Evolutionary conservation across 2,329 filamentous ascomycete genomes (phyloP).

Genomic region (Beauveria sp.): DNA sequence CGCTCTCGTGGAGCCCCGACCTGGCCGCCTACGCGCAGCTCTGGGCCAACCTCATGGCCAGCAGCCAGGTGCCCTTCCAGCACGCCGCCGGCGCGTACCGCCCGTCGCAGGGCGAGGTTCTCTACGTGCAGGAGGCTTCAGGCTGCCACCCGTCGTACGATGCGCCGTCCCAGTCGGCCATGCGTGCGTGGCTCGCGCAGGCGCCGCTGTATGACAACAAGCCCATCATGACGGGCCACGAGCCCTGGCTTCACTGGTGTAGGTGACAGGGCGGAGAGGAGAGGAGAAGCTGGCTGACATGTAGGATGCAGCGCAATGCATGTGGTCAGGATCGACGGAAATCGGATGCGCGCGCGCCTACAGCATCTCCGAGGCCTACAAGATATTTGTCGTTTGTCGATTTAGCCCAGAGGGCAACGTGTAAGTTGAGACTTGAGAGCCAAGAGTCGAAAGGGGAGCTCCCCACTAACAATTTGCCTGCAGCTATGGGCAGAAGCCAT

Average conservation of each 20-base stretch:
- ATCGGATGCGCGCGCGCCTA: conserved; percentile 28
- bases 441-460: neutral
- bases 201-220: conserved; percentile 22
- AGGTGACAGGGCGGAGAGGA: conserved; percentile 11
- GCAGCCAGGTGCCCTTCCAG: conserved; percentile 21
- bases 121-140: conserved; percentile 24
- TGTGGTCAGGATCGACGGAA: conserved; percentile 27
- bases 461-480: conserved; percentile 1
- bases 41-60: conserved; percentile 28
- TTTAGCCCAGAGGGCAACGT: conserved; percentile 28
- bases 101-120: conserved; percentile 27
- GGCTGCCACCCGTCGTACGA: conserved; percentile 23
- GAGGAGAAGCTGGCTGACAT: conserved; percentile 8
- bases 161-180: conserved; percentile 22
- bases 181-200: conserved; percentile 25
- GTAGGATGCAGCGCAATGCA: conserved; percentile 24
- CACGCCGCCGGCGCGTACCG: conserved; percentile 24
- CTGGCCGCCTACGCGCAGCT: conserved; percentile 25
- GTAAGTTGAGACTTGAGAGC: conserved; percentile 18
- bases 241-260: conserved; percentile 31
- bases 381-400: conserved; percentile 27
- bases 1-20: conserved; percentile 23
- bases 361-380: conserved; percentile 24
- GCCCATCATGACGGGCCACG: conserved; percentile 24
- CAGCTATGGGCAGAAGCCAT: conserved; percentile 25